Evolutionary conservation across 805 yeast genomes (phyloP), one percentile per base, ranked within the genome.

Genomic region (Candida broadrunensis): DNA sequence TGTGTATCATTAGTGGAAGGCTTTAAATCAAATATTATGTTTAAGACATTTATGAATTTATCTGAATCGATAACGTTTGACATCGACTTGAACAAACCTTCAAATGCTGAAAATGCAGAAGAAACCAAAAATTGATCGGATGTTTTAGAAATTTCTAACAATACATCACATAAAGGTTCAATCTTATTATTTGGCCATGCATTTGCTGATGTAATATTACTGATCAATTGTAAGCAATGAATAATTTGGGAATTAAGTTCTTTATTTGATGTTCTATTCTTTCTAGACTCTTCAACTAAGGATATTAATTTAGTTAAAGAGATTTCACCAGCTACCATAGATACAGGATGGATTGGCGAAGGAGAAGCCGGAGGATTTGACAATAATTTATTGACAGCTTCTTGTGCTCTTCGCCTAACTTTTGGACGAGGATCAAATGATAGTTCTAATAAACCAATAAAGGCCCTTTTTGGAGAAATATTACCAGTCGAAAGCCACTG

Each of bases 341-440:
- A 72, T 6, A 88, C 95, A 30, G 87, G 83, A 58, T 91, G 97
- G 31, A 79, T 83, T 4, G 82, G 74, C 12, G 82, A 73, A 7
- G 95, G 91, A 9, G 89, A 85, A 0, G 85, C 73, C 9, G 96
- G 95, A 2, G 86, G 83, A 46, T 75, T 75, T 2, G 65, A 49
- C 45, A 93, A 67, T 23, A 93, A 68, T 3, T 70, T 74, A 36
- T 73, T 65, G n/a, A 93, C 74, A 2, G 97, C 86, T 43, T 93
- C 99, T 54, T 83, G 85, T 1, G 98, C 96, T 70, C 97, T 83
- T 76, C 85, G 88, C 61, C 99, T 80, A 11, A 93, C 95, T 55
- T 93, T 93, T 27, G 99, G 99, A 58, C 98, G 79, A 35, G 85
- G 84, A 62, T 93, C 97, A 33, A 87, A 65, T 0, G 91, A 79